Base-by-base conservation (phyloP, 1,284 basidiomycete genomes). In the Chalciporus piperatoides region DNA sequence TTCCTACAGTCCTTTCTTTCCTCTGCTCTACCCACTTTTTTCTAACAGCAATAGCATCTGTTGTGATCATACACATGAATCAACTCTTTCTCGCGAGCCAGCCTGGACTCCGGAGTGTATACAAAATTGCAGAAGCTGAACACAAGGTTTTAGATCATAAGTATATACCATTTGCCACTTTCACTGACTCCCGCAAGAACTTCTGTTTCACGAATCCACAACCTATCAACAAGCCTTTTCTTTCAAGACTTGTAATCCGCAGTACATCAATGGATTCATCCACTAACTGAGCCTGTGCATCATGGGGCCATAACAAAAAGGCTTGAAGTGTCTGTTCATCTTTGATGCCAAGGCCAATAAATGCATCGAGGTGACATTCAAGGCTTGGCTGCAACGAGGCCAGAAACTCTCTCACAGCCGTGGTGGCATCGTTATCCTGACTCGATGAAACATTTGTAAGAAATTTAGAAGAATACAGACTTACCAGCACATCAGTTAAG, bases 31-130 rank as follows among this genome's bases (percentile, higher is more conserved):
- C 52, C 52, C 45, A 50, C 48, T 52, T 64, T 50, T 50, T 62
- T 47, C 45, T 52, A 41, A 60, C 52, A 51, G 58, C 63, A 59
- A 59, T 59, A 53, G 53, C 50, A 60, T 64, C 43, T 57, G 61
- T 51, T 58, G 53, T 55, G 56, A 63, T 57, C 49, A 59, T 56
- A 52, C 52, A 54, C 52, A 66, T 52, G 40, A 60, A 59, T 51
- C 46, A 50, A 43, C 50, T 44, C 36, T 50, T 50, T 48, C 44
- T 41, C 38, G 39, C 36, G 30, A 46, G 41, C 41, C 36, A 41
- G 30, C 44, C 47, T 28, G 30, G 21, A 21, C 4, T 21, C 21
- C 21, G 21, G 19, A 36, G 33, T 25, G 39, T 32, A 49, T 46
- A 40, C 41, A 42, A 44, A 25, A 8, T 25, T 25, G 32, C 37